These are phyloP conservation scores for Tolypocladium nubicola DNA, from an alignment of 2,329 filamentous ascomycete genomes.

Conservation along the genomic window DNA sequence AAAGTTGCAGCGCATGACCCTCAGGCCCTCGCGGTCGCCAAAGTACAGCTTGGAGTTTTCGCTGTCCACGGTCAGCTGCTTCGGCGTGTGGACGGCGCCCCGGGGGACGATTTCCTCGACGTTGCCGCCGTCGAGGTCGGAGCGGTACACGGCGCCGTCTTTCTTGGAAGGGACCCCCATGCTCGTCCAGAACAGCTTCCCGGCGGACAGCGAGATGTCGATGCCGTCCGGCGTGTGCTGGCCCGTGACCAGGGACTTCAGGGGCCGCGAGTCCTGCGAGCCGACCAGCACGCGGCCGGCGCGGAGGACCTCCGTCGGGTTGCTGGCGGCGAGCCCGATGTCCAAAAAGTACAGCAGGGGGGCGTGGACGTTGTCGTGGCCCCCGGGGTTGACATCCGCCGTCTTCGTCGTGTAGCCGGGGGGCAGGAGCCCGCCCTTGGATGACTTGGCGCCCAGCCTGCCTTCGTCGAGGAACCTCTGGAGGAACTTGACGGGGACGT, in stretches of 20 bases:
- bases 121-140: slow-evolving; percentile 38
- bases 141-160: slow-evolving; percentile 31
- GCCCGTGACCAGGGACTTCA: slow-evolving; percentile 10
- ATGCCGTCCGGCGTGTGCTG: slow-evolving; percentile 33
- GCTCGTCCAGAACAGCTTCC: slow-evolving; percentile 37
- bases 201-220: slow-evolving; percentile 18
- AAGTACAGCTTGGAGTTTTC: slow-evolving; percentile 26
- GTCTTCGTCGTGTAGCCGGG: slow-evolving; percentile 4
- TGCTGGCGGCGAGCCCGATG: slow-evolving; percentile 10
- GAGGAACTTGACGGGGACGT: slow-evolving; percentile 33
- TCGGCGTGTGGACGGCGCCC: slow-evolving; percentile 38
- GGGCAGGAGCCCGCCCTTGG: slow-evolving; percentile 28
- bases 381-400: not conserved
- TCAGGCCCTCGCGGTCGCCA: slow-evolving; percentile 32
- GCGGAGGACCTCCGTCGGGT: not conserved
- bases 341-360: slow-evolving; percentile 17
- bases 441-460: slow-evolving; percentile 33
- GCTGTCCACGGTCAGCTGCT: slow-evolving; percentile 26
- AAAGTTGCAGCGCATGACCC: slow-evolving; percentile 25
- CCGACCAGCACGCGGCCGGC: slow-evolving; percentile 8
- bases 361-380: slow-evolving; percentile 1
- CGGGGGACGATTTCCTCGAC: slow-evolving; percentile 28
- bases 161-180: slow-evolving; percentile 31
- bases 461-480: slow-evolving; percentile 33
- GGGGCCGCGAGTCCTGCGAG: slow-evolving; percentile 3